Evolutionary conservation across 345 rosid genomes (phyloP), one percentile per base, ranked within the genome.

Genomic region (Citrus unshiu): DNA sequence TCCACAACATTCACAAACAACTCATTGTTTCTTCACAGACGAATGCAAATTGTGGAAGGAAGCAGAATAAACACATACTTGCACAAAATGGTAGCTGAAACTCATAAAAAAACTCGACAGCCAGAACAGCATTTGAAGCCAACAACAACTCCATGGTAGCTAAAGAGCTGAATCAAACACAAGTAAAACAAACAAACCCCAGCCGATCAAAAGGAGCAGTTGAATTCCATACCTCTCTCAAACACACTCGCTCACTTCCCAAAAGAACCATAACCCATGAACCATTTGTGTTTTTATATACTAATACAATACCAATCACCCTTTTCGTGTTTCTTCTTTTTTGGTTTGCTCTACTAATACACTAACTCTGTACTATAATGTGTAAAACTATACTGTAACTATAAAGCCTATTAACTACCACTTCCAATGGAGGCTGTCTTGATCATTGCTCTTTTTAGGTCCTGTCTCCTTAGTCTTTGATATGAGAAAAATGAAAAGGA

Each of bases 1-100:
- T 91, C 99, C 98, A 81, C 70, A 81, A 78, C 81, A 75, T 79
- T 84, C 84, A 82, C 75, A 83, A 78, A 77, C 73, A 84, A 83
- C 69, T 88, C 94, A 92, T 88, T 81, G 82, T 81, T 79, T 81
- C 86, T 81, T 80, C 84, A 78, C 78, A 78, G 77, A 77, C 85
- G 82, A 88, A 73, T 62, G 65, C 60, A 84, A 81, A 79, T 81
- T 83, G 80, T 21, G 80, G 77, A 76, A 7, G 72, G 83, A 81
- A 77, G 67, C 60, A 75, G 70, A 82, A 68, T 73, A 79, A 81
- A 73, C 80, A 81, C 89, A 77, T 72, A 88, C 84, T 83, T 84
- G 90, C 80, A 70, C 79, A 65, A 83, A 49, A 75, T 58, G 80
- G 84, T 60, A 72, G 84, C 77, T 81, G 86, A 85, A 81, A 80